A percentile compares a stretch with the other conserved stretches of the same genome.
Evolutionary conservation across 805 yeast genomes (phyloP).

Genomic region (Teunomyces gatunensis): DNA sequence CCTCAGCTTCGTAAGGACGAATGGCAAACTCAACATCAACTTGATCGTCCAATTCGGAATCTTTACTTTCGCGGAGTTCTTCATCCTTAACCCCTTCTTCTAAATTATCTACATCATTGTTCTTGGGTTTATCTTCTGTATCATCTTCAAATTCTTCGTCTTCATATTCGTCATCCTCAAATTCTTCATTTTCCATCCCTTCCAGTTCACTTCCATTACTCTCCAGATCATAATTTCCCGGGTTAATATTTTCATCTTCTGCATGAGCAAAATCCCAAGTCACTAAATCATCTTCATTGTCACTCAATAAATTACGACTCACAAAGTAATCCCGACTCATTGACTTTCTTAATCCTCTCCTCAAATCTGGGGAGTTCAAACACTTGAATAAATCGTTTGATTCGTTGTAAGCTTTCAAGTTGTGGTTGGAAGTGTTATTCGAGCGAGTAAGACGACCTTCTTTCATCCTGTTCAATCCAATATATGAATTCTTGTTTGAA

Average conservation of each 20-base stretch:
- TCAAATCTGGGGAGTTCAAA: constrained; percentile 25
- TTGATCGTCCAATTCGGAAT: neutral
- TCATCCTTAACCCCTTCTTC: neutral
- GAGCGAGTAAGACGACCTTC: constrained; percentile 23
- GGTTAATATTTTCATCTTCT: neutral
- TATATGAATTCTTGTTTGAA: constrained; percentile 33
- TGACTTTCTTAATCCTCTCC: constrained; percentile 12
- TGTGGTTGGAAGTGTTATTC: constrained; percentile 15
- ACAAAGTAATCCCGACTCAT: constrained; percentile 1
- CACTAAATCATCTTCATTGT: constrained; percentile 11
- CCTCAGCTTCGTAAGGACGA: neutral
- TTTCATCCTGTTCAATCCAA: constrained; percentile 39
- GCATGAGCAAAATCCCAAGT: constrained; percentile 4
- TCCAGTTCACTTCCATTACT: neutral
- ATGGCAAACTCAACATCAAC: constrained; percentile 1
- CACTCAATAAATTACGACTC: constrained; percentile 4
- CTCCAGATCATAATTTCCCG: neutral
- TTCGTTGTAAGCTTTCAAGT: constrained; percentile 14
- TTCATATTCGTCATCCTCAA: neutral
- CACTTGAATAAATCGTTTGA: constrained; percentile 14
- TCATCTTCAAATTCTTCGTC: constrained; percentile 1
- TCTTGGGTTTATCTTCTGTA: too few relatives aligned
- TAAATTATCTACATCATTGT: neutral
- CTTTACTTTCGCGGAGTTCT: neutral
- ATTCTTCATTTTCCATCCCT: neutral